These are phyloP conservation scores for Tetrahymena malaccensis DNA, from an alignment of 73 alveolate species.

Conservation along the genomic window DNA sequence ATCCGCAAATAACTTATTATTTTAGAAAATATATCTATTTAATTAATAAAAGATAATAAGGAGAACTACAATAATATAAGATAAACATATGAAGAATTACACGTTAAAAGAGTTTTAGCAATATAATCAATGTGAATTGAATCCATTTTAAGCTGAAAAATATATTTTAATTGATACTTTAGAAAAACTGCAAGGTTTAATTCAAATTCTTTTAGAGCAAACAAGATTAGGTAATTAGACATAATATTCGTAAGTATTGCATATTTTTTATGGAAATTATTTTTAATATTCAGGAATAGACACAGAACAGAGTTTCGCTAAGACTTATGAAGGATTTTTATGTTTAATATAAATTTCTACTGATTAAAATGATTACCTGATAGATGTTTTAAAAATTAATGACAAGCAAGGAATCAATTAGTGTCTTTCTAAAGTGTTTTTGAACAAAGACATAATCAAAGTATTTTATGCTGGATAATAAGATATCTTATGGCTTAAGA, in stretches of 20 bases:
- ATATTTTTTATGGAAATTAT: too few relatives aligned
- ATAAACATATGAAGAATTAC: neutral
- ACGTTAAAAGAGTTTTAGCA: neutral
- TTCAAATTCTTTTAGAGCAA: neutral
- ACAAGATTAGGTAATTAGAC: neutral
- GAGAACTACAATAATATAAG: neutral
- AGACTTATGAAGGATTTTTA: constrained; percentile 28
- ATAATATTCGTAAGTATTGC: too few relatives aligned
- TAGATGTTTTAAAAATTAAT: constrained; percentile 19
- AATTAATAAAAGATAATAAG: neutral
- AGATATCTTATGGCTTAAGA: constrained; percentile 30
- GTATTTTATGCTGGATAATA: constrained; percentile 20
- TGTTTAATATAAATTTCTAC: constrained; percentile 13
- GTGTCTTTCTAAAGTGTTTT: neutral
- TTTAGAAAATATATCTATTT: neutral
- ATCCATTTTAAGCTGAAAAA: neutral
- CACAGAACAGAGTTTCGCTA: constrained; percentile 17
- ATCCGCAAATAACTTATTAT: neutral
- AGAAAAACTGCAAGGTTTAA: neutral
- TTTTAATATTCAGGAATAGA: constrained; percentile 4
- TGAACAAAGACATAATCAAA: neutral
- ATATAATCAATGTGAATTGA: neutral
- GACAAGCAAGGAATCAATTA: neutral
- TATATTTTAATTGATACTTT: neutral
- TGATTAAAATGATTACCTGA: constrained; percentile 1